Percentiles rank a stretch among this genome's conserved stretches.
phyloP scores from a whole-genome alignment of 129 eudicot species.

The Scalesia atractyloides region DNA sequence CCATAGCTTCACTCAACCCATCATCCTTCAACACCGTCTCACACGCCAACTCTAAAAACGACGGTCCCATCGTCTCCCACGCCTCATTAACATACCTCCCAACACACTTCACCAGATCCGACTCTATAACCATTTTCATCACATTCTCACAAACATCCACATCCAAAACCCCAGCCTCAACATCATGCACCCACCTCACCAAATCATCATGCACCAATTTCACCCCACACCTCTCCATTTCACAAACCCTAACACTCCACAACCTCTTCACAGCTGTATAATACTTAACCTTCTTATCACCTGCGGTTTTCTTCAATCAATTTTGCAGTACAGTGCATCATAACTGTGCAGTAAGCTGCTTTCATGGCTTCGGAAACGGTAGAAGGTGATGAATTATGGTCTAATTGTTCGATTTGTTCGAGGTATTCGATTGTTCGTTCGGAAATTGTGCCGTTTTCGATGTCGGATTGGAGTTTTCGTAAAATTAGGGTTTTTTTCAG shows the following conservation, averaged over 20 bases:
- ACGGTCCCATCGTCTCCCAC: constrained; percentile 54
- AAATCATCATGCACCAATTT: constrained; percentile 51
- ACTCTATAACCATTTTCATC: constrained; percentile 30
- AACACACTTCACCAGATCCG: constrained; percentile 46
- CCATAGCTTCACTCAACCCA: constrained; percentile 25
- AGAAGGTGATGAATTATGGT: constrained; percentile 19
- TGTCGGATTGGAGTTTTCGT: constrained; percentile 43
- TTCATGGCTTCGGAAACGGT: constrained; percentile 44
- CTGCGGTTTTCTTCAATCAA: constrained; percentile 16
- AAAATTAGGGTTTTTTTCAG: constrained; percentile 46
- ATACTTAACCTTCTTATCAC: constrained; percentile 26
- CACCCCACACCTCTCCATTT: constrained; percentile 41
- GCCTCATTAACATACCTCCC: constrained; percentile 50
- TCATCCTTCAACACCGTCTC: constrained; percentile 31
- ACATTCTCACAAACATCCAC: constrained; percentile 36
- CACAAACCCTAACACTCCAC: constrained; percentile 57
- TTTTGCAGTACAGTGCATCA: constrained; percentile 56
- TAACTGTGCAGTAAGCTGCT: constrained; percentile 63
- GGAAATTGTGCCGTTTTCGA: constrained; percentile 29
- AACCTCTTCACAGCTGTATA: constrained; percentile 48
- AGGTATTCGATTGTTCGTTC: constrained; percentile 43
- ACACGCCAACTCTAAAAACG: constrained; percentile 60
- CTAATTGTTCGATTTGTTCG: constrained; percentile 56
- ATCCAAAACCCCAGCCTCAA: constrained; percentile 61
- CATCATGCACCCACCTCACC: constrained; percentile 45